A percentile compares a stretch with the other conserved stretches of the same genome.
Evolutionary conservation across 108 stramenopile species (phyloP).

Genomic region (Schizochytrium sp.): DNA sequence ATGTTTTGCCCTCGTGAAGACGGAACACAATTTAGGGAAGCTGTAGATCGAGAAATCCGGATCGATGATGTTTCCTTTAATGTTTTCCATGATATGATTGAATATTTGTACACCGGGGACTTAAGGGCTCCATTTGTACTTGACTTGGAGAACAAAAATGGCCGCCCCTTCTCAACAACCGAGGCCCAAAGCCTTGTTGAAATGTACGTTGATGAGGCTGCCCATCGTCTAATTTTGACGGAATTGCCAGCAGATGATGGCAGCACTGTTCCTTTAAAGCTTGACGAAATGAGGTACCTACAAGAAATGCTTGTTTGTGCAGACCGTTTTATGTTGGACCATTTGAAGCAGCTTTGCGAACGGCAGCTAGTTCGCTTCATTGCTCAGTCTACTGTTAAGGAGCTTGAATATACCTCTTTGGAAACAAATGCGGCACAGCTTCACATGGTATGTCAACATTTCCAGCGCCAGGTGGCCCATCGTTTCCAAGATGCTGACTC

Average conservation of each 20-base stretch:
- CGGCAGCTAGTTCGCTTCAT: conserved; percentile 77
- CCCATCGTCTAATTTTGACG: background rate
- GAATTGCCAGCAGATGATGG: background rate
- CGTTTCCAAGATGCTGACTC: conserved; percentile 52
- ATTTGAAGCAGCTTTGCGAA: conserved; percentile 90
- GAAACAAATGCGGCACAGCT: conserved; percentile 87
- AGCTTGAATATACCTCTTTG: conserved; percentile 81
- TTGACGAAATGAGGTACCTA: background rate
- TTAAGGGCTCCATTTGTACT: conserved; percentile 2
- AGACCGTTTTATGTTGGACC: conserved; percentile 91
- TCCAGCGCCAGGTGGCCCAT: conserved; percentile 76
- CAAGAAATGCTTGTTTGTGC: conserved; percentile 86
- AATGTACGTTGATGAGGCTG: background rate
- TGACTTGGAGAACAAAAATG: background rate
- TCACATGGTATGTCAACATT: conserved; percentile 84
- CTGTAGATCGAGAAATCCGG: conserved; percentile 82
- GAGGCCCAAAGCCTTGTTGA: background rate
- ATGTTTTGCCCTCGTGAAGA: conserved; percentile 86
- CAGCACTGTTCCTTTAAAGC: too few species aligned
- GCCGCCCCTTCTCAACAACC: background rate
- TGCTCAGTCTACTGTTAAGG: conserved; percentile 81
- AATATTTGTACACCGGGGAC: conserved; percentile 89
- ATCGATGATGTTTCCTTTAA: conserved; percentile 84
- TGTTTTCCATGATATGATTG: conserved; percentile 85
- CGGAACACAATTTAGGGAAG: conserved; percentile 80